Evolutionary conservation across 1,284 basidiomycete genomes (phyloP), one percentile per base, ranked within the genome.

Genomic region (Apiotrichum brassicae): DNA sequence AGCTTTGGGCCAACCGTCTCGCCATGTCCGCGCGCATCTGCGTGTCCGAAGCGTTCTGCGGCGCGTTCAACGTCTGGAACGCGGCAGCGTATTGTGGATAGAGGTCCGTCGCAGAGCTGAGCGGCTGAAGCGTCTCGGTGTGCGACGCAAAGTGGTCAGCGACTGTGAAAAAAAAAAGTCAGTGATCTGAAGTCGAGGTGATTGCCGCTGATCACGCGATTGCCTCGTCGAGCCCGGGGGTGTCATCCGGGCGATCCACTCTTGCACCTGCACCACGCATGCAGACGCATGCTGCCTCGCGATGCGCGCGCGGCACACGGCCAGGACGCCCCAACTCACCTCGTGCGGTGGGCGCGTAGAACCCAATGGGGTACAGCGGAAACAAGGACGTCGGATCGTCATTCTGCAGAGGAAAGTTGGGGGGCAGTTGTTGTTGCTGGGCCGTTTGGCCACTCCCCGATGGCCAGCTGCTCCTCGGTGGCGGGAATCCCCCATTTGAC

Each of bases 91-190:
- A 62, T 49, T 70, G 65, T 14, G 66, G 64, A 42, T 69, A 70
- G 14, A 64, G 49, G 20, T 48, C 40, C 13, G 47, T 26, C 19
- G 56, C 57, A n/a, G 63, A 53, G 6, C 55, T 44, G 6, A 62
- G 56, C 22, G 61, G 39, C 11, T 59, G 61, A 26, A 69, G 63
- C 8, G 63, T 58, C 24, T 61, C 47, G 3, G 70, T 71, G 46
- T 72, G 64, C 3, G 70, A 53, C n/a, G 69, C 57, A 40, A 73
- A 57, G 48, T 74, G 71, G n/a, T 60, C 56, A 3, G 72, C 72
- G 34, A 71, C 73, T 75, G 46, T 5, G 6, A n/a, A n/a, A n/a
- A n/a, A n/a, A n/a, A n/a, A 36, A 12, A 28, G 16, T 19, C 33
- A 34, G 33, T n/a, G 33, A 18, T 34, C 13, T 30, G 28, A 7